Conservation (phyloP, 2,329 filamentous ascomycete species). For the Fusarium sublunatum region DNA sequence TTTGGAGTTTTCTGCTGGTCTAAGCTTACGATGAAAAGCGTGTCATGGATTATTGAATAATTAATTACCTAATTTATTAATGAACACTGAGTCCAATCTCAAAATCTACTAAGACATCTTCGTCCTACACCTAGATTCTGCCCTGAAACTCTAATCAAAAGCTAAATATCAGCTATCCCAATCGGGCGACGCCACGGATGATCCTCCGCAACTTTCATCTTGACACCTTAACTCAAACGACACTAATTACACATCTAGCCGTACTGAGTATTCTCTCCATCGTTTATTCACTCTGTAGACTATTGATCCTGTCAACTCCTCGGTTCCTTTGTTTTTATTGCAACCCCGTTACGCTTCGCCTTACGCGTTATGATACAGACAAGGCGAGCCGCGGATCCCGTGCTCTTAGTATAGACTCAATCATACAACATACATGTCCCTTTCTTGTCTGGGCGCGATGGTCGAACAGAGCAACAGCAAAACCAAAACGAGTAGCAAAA, state of each 20-base stretch:
- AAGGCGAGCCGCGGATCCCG: conserved; percentile 9
- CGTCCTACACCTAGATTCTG: background rate
- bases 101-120: background rate
- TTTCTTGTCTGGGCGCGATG: conserved; percentile 19
- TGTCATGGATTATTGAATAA: conserved; percentile 27
- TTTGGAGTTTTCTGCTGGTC: conserved; percentile 20
- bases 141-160: conserved; percentile 1
- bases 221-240: background rate
- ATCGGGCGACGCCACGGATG: background rate
- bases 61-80: conserved; percentile 44
- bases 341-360: conserved; percentile 6
- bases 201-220: background rate
- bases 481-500: conserved; percentile 12
- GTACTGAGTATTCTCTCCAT: background rate
- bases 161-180: background rate
- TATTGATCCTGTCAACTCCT: background rate
- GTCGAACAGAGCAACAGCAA: conserved; percentile 15
- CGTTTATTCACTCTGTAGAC: background rate
- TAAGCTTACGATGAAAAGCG: conserved; percentile 20
- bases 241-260: background rate
- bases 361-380: conserved; percentile 35
- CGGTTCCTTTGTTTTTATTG: conserved; percentile 24
- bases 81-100: conserved; percentile 15
- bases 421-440: conserved; percentile 35
- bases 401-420: conserved; percentile 20